These are phyloP conservation scores for Pyrenochaeta sp. DNA, from an alignment of 2,329 filamentous ascomycete genomes.

Conservation along the genomic window DNA sequence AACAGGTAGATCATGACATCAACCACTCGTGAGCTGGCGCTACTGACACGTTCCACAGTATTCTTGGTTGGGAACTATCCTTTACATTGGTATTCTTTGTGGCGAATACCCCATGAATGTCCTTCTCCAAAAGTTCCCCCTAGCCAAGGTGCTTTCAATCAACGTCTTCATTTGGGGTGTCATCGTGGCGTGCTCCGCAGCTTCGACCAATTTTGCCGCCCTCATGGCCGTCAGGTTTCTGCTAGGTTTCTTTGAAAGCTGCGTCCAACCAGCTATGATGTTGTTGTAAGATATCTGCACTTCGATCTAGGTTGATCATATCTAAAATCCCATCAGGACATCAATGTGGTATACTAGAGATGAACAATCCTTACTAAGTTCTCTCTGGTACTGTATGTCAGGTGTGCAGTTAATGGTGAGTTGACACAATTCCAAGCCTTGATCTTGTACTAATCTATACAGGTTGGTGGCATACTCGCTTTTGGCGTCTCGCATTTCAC, in stretches of 20 bases:
- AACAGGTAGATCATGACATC: slow-evolving; percentile 18
- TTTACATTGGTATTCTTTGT: slow-evolving; percentile 51
- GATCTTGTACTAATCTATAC: slow-evolving; percentile 17
- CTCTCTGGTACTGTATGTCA: slow-evolving; percentile 45
- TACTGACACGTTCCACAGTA: slow-evolving; percentile 43
- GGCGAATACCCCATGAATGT: slow-evolving; percentile 24
- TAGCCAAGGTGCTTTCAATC: slow-evolving; percentile 27
- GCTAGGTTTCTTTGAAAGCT: slow-evolving; percentile 41
- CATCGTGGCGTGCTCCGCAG: slow-evolving; percentile 35
- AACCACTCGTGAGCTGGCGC: slow-evolving; percentile 17
- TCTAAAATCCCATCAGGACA: slow-evolving; percentile 23
- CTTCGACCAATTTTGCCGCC: slow-evolving; percentile 32
- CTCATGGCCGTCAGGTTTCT: slow-evolving; percentile 35
- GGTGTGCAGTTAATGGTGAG: slow-evolving; percentile 47
- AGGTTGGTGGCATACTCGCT: slow-evolving; percentile 50
- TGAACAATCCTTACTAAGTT: slow-evolving; percentile 27
- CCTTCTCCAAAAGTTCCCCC: slow-evolving; percentile 16
- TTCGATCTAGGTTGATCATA: neutral
- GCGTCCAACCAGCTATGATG: slow-evolving; percentile 43
- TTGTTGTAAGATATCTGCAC: slow-evolving; percentile 6
- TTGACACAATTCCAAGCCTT: slow-evolving; percentile 13
- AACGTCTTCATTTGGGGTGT: slow-evolving; percentile 41
- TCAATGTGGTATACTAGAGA: slow-evolving; percentile 36
- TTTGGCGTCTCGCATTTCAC: slow-evolving; percentile 44
- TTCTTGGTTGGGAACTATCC: slow-evolving; percentile 67